A percentile compares a stretch with the other conserved stretches of the same genome.
Conservation (phyloP, 495 filamentous ascomycete species). For the Hypoxylon lienhwacheense region DNA sequence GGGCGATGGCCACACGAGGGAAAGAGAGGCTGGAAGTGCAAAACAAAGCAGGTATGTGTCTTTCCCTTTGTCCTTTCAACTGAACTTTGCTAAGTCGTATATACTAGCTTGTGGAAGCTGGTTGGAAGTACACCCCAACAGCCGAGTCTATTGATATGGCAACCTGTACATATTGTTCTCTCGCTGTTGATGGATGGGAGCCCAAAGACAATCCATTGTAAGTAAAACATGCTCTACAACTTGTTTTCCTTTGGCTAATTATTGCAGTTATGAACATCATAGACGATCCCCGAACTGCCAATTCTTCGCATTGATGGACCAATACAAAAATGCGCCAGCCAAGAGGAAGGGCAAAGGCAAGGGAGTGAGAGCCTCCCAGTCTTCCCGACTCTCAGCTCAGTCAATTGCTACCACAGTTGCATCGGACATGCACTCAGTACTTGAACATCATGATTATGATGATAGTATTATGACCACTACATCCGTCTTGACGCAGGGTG, state of each 20-base stretch:
- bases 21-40: constrained; percentile 85
- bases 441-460: constrained; percentile 55
- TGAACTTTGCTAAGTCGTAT: constrained; percentile 32
- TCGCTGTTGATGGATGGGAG: constrained; percentile 90
- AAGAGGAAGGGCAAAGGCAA: constrained; percentile 59
- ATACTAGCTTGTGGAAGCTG: constrained; percentile 81
- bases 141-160: constrained; percentile 79
- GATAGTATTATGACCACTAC: constrained; percentile 67
- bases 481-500: constrained; percentile 57
- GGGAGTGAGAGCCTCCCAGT: constrained; percentile 62
- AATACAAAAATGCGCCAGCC: constrained; percentile 39
- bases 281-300: constrained; percentile 74
- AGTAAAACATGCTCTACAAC: constrained; percentile 41
- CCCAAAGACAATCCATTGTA: constrained; percentile 83
- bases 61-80: neutral
- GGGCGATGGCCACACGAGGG: constrained; percentile 83
- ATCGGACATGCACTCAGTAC: constrained; percentile 51
- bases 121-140: constrained; percentile 90
- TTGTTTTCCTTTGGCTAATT: constrained; percentile 30
- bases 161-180: constrained; percentile 82
- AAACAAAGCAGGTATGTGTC: constrained; percentile 72
- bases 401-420: constrained; percentile 58
- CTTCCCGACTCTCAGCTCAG: constrained; percentile 70
- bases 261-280: constrained; percentile 70
- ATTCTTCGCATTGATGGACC: constrained; percentile 68